Conservation (phyloP, 1,284 basidiomycete genomes). For the Phaffia rhodozyma region DNA sequence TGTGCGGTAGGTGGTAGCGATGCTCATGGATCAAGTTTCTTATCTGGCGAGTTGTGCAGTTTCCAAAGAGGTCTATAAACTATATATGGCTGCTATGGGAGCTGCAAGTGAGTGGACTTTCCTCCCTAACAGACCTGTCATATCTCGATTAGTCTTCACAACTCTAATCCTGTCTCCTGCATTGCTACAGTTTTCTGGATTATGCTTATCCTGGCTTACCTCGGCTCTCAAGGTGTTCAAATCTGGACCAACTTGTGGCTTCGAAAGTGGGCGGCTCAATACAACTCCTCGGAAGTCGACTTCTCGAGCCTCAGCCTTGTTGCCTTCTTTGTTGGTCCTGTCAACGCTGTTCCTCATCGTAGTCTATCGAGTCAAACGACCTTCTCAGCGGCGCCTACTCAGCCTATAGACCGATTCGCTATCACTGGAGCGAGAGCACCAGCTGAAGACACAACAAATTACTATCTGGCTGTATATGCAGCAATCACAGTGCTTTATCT, state of each 20-base stretch:
- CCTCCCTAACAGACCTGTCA: slow-evolving; percentile 24
- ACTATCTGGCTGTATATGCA: slow-evolving; percentile 31
- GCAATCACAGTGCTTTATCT: slow-evolving; percentile 29
- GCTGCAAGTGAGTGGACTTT: slow-evolving; percentile 24
- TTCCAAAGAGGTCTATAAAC: too few species aligned
- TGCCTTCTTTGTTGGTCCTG: not conserved
- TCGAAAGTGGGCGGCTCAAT: slow-evolving; percentile 31
- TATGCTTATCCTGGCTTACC: slow-evolving; percentile 25
- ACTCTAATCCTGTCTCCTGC: slow-evolving; percentile 25
- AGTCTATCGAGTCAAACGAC: not conserved
- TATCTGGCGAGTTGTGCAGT: too few species aligned
- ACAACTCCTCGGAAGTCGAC: slow-evolving; percentile 1
- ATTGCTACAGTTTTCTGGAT: slow-evolving; percentile 26
- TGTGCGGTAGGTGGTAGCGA: too few species aligned
- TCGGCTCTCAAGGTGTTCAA: slow-evolving; percentile 31
- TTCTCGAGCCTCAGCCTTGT: not conserved
- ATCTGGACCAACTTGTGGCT: slow-evolving; percentile 34
- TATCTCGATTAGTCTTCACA: slow-evolving; percentile 12
- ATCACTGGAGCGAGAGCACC: not conserved
- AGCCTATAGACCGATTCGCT: not conserved
- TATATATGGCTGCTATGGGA: slow-evolving; percentile 12
- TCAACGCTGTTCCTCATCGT: not conserved
- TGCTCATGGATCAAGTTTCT: too few species aligned
- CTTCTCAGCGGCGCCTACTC: too few species aligned
- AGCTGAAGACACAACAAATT: slow-evolving; percentile 22